Evolutionary conservation across 495 filamentous ascomycete genomes (phyloP), one percentile per base, ranked within the genome.

Genomic region (Aspergillus nidulans): DNA sequence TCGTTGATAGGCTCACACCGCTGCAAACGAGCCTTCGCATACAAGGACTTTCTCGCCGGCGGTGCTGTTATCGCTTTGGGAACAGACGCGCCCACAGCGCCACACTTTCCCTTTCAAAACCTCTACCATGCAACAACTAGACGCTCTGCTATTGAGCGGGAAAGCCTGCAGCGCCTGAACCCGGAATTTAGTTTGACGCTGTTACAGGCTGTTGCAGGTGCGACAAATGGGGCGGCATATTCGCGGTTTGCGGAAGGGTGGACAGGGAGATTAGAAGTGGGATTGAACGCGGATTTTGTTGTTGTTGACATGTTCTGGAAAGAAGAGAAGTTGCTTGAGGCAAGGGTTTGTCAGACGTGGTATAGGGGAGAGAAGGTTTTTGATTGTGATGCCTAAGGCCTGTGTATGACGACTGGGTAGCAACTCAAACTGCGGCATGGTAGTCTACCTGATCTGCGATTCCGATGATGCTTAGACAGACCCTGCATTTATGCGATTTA

Each of bases 41-140:
- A 85, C 63, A 71, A 72, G 25, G 81, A 84, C 50, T 83, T 83
- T 58, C 68, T 75, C 3, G 74, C 81, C 25, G 67, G 70, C 5
- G 81, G 80, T 8, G 78, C 81, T 1, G 66, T 68, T 6, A 58
- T 84, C 4, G 80, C 82, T 0, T 66, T 85, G 42, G 81, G 82
- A 0, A 80, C 79, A 4, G 82, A 85, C 52, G 69, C 79, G 9
- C 82, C 82, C 0, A 85, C 81, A 0, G 81, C 81, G 0, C 76
- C 75, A 1, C 74, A 81, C 55, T 53, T 71, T 7, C 74, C 81
- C 0, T 60, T 84, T 6, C 71, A 66, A 7, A 84, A 83, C 57
- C 52, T 79, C 25, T 84, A 84, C 56, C 75, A 78, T 39, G 81
- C 77, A 0, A 80, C 80, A 15, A 83, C 81, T 36, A 67, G 82